These are phyloP conservation scores for Cryptococcus deneoformans DNA, from an alignment of 1,284 basidiomycete species.

Conservation along the genomic window DNA sequence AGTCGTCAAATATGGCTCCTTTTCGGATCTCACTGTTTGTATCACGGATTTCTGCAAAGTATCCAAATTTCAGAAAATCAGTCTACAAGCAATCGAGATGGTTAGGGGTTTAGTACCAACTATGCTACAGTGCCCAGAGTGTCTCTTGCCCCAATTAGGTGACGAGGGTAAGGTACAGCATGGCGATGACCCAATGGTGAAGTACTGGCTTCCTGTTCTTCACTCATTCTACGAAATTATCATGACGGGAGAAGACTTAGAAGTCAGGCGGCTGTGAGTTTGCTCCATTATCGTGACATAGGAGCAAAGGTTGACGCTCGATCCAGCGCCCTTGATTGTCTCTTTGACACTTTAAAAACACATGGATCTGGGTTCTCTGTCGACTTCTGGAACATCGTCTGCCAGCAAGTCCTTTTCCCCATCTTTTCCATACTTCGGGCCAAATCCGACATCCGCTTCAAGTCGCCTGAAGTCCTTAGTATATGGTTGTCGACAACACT, in stretches of 20 bases:
- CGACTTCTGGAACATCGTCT: conserved; percentile 98
- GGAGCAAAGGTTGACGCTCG: not conserved
- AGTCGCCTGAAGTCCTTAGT: conserved; percentile 97
- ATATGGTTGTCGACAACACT: conserved; percentile 99
- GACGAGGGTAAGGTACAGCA: conserved; percentile 25
- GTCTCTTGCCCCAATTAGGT: conserved; percentile 54
- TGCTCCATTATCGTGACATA: not conserved
- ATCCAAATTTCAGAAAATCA: conserved; percentile 98
- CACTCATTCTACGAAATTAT: conserved; percentile 99
- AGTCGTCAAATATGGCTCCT: conserved; percentile 88
- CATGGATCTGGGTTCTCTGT: conserved; percentile 83
- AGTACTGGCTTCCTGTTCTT: conserved; percentile 95
- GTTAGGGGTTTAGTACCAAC: conserved; percentile 85
- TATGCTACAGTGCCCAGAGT: conserved; percentile 84
- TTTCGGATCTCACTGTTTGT: conserved; percentile 94
- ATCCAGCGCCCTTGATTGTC: conserved; percentile 83
- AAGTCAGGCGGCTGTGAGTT: conserved; percentile 89
- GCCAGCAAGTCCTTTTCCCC: conserved; percentile 94
- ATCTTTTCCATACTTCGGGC: conserved; percentile 88
- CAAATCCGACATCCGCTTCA: conserved; percentile 76
- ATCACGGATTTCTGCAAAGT: conserved; percentile 99
- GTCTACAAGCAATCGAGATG: conserved; percentile 94
- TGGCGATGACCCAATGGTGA: conserved; percentile 79
- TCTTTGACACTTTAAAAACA: conserved; percentile 91
- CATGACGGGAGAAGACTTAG: conserved; percentile 99